phyloP scores from a whole-genome alignment of 23 red algal genomes.

The Gracilaria gracilis region DNA sequence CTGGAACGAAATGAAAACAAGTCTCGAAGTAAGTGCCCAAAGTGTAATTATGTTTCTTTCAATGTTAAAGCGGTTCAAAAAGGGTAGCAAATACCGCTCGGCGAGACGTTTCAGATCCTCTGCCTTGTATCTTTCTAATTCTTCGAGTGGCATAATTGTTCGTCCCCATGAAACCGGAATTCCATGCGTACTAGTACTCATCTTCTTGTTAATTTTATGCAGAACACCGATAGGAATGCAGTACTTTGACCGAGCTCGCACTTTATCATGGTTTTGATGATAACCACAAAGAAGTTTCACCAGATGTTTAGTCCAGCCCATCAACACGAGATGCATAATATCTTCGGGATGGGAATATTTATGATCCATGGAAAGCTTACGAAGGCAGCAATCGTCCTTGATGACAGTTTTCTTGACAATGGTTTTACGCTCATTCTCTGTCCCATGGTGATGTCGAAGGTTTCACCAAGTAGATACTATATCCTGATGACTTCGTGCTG shows the following conservation, averaged over 20 bases:
- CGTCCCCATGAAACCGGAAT: not conserved
- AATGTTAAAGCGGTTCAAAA: not conserved
- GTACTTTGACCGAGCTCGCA: not conserved
- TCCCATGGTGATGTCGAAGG: not conserved
- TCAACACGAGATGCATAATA: constrained; percentile 15
- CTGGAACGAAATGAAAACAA: not conserved
- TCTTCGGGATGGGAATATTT: not conserved
- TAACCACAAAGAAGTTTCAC: not conserved
- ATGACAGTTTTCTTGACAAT: not conserved
- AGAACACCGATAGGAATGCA: not conserved
- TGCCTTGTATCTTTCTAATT: not conserved
- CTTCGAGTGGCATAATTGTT: not conserved
- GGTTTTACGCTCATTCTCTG: not conserved
- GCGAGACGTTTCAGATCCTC: constrained; percentile 17
- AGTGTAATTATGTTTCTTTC: not conserved
- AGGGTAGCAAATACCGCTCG: not conserved
- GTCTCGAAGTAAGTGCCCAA: not conserved
- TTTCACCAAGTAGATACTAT: not conserved
- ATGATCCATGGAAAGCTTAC: not conserved
- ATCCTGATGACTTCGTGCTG: not conserved
- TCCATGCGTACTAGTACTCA: not conserved
- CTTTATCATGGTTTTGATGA: not conserved
- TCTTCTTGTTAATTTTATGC: not conserved
- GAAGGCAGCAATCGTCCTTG: not conserved
- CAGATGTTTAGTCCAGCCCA: constrained; percentile 9